phyloP scores from a whole-genome alignment of 1,284 basidiomycete genomes.

The Cutaneotrichosporon mucoides region DNA sequence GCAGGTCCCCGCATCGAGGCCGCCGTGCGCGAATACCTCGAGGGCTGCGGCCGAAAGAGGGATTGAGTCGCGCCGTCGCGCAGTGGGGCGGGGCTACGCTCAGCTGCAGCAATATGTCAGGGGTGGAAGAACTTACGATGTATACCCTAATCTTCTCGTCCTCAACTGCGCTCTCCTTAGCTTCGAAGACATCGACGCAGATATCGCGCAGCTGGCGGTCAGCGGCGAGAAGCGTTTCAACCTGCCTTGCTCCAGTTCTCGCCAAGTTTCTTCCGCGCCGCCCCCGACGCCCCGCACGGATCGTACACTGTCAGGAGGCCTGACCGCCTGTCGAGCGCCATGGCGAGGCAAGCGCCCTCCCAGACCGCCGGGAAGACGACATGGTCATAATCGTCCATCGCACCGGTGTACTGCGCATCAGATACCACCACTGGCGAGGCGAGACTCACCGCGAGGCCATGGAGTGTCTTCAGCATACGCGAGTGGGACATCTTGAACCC shows the following conservation, averaged over 20 bases:
- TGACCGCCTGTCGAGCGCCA: not conserved
- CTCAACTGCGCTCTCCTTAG: not conserved
- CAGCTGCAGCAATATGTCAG: not conserved
- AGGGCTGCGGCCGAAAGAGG: not conserved
- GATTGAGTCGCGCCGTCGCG: not conserved
- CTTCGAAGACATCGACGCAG: not conserved
- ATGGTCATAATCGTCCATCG: not conserved
- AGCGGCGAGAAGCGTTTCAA: not conserved
- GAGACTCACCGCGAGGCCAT: not conserved
- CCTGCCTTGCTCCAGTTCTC: not conserved
- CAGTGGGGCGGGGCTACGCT: not conserved
- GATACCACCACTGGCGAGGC: not conserved
- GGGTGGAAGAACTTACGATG: not conserved
- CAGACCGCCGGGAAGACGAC: not conserved
- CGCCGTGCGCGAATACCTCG: not conserved
- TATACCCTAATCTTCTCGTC: not conserved
- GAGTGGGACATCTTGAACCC: not conserved
- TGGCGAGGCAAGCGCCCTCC: not conserved
- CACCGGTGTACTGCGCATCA: not conserved
- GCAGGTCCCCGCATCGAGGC: not conserved
- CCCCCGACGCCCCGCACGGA: not conserved
- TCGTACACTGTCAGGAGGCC: not conserved
- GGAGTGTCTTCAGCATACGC: not conserved
- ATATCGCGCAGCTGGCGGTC: not conserved
- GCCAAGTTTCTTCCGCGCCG: no score